A percentile compares a stretch with the other conserved stretches of the same genome.
Conservation (phyloP, 2,329 filamentous ascomycete genomes). For the Aspergillus flavus region DNA sequence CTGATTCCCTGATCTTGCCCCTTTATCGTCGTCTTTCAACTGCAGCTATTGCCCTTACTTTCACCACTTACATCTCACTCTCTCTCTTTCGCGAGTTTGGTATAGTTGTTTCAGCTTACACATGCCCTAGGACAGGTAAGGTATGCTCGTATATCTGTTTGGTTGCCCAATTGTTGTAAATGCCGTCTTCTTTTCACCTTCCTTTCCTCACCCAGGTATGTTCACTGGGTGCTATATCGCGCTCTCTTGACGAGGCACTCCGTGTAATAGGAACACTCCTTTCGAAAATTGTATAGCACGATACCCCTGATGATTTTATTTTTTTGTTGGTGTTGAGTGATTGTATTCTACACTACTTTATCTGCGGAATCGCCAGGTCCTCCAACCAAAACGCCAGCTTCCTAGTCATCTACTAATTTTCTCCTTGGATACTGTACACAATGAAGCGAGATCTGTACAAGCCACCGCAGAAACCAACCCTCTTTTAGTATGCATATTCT, state of each 20-base stretch:
- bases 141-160: neutral
- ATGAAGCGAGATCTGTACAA: neutral
- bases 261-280: neutral
- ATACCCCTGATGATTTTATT: slow-evolving; percentile 3
- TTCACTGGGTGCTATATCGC: neutral
- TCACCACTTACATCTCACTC: neutral
- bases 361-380: neutral
- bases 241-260: neutral
- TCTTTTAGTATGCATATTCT: neutral
- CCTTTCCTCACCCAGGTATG: neutral
- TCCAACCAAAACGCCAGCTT: neutral
- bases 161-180: neutral
- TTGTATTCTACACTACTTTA: neutral
- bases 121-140: neutral
- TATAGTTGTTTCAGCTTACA: neutral
- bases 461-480: neutral
- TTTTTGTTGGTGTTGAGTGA: neutral
- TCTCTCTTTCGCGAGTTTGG: neutral
- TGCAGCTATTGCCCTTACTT: neutral
- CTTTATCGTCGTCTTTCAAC: neutral
- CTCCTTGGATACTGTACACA: neutral
- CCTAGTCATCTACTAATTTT: neutral
- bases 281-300: slow-evolving; percentile 6
- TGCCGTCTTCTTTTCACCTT: neutral
- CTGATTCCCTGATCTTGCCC: slow-evolving; percentile 24